Conservation (phyloP, 495 filamentous ascomycete species). For the Mycothermus thermophilus region DNA sequence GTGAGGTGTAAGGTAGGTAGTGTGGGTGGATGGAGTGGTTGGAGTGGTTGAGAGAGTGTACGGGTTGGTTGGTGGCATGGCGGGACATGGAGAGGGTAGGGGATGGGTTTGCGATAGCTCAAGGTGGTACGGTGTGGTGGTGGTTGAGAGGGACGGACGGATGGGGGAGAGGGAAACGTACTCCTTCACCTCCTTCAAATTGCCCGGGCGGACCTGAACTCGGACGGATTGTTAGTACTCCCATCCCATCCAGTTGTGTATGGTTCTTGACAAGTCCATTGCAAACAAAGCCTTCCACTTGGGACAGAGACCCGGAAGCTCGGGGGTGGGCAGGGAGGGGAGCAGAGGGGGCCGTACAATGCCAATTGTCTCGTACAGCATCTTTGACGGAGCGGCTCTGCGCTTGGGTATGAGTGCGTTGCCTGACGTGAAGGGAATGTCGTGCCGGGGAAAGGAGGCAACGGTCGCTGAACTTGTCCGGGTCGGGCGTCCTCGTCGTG, state of each 20-base stretch:
- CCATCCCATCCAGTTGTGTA: too few relatives aligned
- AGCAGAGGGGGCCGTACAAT: slow-evolving; percentile 50
- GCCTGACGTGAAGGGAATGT: slow-evolving; percentile 1
- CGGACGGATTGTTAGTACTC: too few relatives aligned
- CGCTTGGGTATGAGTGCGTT: neutral
- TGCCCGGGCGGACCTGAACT: slow-evolving; percentile 72
- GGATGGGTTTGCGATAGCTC: too few relatives aligned
- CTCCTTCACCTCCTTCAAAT: slow-evolving; percentile 87
- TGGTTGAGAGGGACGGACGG: too few relatives aligned
- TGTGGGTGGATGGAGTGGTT: neutral
- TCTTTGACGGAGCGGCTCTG: slow-evolving; percentile 32
- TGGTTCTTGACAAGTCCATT: too few relatives aligned
- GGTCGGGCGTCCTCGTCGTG: too few relatives aligned
- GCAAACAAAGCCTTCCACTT: too few relatives aligned
- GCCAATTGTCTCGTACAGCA: slow-evolving; percentile 97
- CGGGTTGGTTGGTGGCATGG: too few relatives aligned
- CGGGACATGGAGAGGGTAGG: too few relatives aligned
- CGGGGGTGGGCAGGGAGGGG: neutral
- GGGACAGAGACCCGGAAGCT: too few relatives aligned
- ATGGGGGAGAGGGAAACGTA: slow-evolving; percentile 29
- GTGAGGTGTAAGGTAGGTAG: neutral
- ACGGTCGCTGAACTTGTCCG: too few relatives aligned
- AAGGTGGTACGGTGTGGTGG: too few relatives aligned
- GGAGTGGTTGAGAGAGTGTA: slow-evolving; percentile 1
- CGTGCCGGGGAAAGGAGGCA: neutral